Percentiles rank a stretch among this genome's conserved stretches.
Evolutionary conservation across 2,329 filamentous ascomycete genomes (phyloP).

Genomic region (Pseudopithomyces chartarum): DNA sequence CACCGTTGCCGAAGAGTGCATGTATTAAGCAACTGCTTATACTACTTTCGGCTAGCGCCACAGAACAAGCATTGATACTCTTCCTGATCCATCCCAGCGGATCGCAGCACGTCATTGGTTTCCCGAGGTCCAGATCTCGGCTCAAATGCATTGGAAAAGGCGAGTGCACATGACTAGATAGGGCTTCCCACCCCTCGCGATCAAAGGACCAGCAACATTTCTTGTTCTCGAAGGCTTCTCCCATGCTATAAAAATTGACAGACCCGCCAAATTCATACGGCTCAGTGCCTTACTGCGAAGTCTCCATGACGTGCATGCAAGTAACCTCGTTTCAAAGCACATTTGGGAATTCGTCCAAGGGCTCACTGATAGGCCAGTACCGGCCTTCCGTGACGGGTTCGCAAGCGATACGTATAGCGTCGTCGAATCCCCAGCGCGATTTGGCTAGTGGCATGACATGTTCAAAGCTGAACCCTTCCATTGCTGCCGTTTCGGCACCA

Average conservation of each 20-base stretch:
- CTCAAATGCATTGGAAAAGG: no score
- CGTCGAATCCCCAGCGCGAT: not conserved
- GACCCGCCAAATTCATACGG: no score
- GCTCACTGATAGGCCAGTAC: not conserved
- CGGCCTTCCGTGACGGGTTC: not conserved
- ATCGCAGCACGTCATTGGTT: not conserved
- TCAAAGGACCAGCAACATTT: no score
- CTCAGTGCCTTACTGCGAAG: not conserved
- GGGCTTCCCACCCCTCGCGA: no score
- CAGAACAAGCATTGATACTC: not conserved
- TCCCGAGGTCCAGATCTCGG: not conserved
- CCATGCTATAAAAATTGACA: no score
- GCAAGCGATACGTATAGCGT: not conserved
- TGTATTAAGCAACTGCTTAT: not conserved
- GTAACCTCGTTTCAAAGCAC: not conserved
- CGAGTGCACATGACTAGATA: no score
- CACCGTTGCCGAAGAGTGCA: not conserved
- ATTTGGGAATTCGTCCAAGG: not conserved
- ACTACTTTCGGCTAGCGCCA: not conserved
- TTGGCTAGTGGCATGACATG: not conserved
- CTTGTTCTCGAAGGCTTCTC: no score
- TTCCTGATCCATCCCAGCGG: not conserved
- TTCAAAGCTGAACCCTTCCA: not conserved
- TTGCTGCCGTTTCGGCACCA: not conserved
- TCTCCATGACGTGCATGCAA: not conserved